Evolutionary conservation across 2,329 filamentous ascomycete species (phyloP).

Genomic region (Phialemoniopsis sp.): DNA sequence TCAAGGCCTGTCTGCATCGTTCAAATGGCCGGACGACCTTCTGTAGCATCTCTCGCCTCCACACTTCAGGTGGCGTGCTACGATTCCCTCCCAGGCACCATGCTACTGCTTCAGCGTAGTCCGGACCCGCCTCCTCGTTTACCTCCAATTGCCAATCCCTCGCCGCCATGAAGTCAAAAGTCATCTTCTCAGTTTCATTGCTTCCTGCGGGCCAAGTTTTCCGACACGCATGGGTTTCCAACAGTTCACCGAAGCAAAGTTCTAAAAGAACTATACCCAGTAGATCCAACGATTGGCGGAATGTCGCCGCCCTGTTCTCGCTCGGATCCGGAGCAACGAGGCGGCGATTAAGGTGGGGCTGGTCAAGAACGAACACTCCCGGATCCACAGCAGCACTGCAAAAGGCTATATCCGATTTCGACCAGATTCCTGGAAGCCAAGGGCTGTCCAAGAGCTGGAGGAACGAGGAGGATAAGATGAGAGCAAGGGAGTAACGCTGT

Average conservation of each 20-base stretch:
- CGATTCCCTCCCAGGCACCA: constrained; percentile 8
- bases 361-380: constrained; percentile 5
- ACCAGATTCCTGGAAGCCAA: constrained; percentile 12
- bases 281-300: constrained; percentile 4
- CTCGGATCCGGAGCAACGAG: not conserved
- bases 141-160: constrained; percentile 9
- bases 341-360: constrained; percentile 10
- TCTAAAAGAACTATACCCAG: constrained; percentile 16
- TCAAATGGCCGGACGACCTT: not conserved
- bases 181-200: constrained; percentile 2
- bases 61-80: not conserved
- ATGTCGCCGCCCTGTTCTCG: not conserved
- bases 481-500: constrained; percentile 14
- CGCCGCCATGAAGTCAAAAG: constrained; percentile 12
- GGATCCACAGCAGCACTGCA: constrained; percentile 1
- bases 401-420: constrained; percentile 14
- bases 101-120: constrained; percentile 8
- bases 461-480: constrained; percentile 18
- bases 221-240: constrained; percentile 7
- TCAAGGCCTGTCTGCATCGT: constrained; percentile 2
- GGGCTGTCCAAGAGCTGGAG: constrained; percentile 17
- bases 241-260: constrained; percentile 13
- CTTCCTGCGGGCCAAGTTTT: not conserved
- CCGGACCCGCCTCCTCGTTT: constrained; percentile 8
- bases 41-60: too few species aligned